Conservation (phyloP, 108 stramenopile genomes). For the Asterionellopsis glacialis region DNA sequence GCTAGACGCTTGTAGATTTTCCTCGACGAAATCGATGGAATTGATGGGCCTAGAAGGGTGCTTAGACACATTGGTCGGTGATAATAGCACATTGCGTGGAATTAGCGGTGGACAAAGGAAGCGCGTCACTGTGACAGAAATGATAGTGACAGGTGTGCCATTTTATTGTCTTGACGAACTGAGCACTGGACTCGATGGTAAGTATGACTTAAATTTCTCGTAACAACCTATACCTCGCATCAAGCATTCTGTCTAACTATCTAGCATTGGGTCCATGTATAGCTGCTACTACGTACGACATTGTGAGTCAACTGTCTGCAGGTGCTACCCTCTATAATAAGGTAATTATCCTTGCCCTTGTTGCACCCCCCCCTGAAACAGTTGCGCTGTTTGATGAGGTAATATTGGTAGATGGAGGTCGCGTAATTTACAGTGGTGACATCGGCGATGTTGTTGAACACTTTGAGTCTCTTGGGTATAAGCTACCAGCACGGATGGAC, state of each 20-base stretch:
- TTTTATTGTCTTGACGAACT: slow-evolving; percentile 60
- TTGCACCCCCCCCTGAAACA: slow-evolving; percentile 91
- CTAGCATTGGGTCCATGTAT: not conserved
- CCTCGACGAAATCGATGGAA: slow-evolving; percentile 30
- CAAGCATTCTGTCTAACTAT: not conserved
- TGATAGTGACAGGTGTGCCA: slow-evolving; percentile 35
- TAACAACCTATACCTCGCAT: not conserved
- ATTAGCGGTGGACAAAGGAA: slow-evolving; percentile 86
- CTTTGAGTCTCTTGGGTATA: slow-evolving; percentile 61
- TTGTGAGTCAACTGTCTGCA: slow-evolving; percentile 42
- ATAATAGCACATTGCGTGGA: slow-evolving; percentile 63
- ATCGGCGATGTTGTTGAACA: slow-evolving; percentile 51
- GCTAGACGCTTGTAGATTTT: slow-evolving; percentile 16
- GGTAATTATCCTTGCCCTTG: slow-evolving; percentile 61
- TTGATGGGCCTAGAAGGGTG: slow-evolving; percentile 51
- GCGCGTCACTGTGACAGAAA: slow-evolving; percentile 84
- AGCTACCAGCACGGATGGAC: slow-evolving; percentile 67
- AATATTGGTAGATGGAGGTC: slow-evolving; percentile 76
- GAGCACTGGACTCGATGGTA: slow-evolving; percentile 73
- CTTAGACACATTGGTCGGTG: slow-evolving; percentile 70
- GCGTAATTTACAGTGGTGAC: slow-evolving; percentile 76
- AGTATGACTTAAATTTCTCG: not conserved
- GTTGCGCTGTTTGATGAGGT: slow-evolving; percentile 89
- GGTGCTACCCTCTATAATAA: slow-evolving; percentile 19
- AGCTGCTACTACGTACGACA: slow-evolving; percentile 78